Conservation (phyloP, 768 basidiomycete species). For the Lentinula raphanica region DNA sequence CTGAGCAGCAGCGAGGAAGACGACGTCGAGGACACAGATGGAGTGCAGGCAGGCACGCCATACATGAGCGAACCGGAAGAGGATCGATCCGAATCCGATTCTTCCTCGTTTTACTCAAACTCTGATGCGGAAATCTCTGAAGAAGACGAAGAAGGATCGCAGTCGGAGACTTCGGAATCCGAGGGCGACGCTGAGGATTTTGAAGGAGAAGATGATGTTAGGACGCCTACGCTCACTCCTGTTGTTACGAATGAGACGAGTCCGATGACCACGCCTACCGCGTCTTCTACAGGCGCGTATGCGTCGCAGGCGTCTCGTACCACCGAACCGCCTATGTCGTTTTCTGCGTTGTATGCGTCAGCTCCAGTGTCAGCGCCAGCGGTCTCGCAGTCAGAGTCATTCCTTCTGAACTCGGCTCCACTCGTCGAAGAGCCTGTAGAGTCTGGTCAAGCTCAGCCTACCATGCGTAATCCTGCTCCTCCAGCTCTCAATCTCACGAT, state of each 20-base stretch:
- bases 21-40: not conserved
- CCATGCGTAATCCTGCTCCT: not conserved
- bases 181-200: not conserved
- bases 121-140: conserved; percentile 20
- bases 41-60: not conserved
- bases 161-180: not conserved
- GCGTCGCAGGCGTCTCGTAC: conserved; percentile 12
- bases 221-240: conserved; percentile 5
- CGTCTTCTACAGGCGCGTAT: conserved; percentile 8
- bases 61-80: conserved; percentile 10
- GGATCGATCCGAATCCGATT: not conserved
- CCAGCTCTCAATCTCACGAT: not conserved
- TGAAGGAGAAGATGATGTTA: not conserved
- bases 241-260: not conserved
- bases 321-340: conserved; percentile 15
- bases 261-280: conserved; percentile 26
- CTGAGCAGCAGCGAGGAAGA: conserved; percentile 22
- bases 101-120: conserved; percentile 12
- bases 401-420: not conserved
- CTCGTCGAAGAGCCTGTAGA: not conserved
- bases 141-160: not conserved
- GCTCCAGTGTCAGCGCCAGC: not conserved
- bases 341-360: conserved; percentile 13
- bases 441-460: not conserved
- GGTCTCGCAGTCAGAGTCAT: not conserved